Conservation (phyloP, 2,329 filamentous ascomycete species). For the Ophiostoma pallidulum region DNA sequence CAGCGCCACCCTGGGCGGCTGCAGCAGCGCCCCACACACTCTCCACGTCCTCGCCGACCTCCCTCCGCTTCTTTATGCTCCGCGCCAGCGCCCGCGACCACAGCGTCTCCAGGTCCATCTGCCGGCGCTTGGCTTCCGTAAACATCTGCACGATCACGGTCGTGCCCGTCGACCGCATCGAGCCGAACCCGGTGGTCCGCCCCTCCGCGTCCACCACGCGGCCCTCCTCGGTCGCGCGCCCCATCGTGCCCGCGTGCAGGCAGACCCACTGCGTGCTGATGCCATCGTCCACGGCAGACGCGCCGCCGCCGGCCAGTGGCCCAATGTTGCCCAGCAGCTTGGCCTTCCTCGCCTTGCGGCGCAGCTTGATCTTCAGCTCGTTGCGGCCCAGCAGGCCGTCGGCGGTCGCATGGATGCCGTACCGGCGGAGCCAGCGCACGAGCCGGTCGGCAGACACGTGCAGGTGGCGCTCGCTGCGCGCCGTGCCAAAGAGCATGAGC, state of each 20-base stretch:
- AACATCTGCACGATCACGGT: slow-evolving; percentile 50
- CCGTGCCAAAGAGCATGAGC: slow-evolving; percentile 86
- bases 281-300: slow-evolving; percentile 64
- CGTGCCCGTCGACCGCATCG: slow-evolving; percentile 32
- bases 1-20: no score
- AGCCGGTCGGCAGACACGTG: slow-evolving; percentile 86
- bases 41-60: slow-evolving; percentile 8
- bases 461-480: slow-evolving; percentile 85
- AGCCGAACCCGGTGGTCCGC: slow-evolving; percentile 69
- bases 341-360: slow-evolving; percentile 69
- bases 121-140: slow-evolving; percentile 42
- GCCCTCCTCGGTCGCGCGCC: slow-evolving; percentile 36
- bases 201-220: slow-evolving; percentile 38
- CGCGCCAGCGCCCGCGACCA: slow-evolving; percentile 37
- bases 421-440: slow-evolving; percentile 72
- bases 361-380: slow-evolving; percentile 79
- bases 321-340: slow-evolving; percentile 63
- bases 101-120: slow-evolving; percentile 44
- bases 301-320: not conserved
- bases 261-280: slow-evolving; percentile 94
- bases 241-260: slow-evolving; percentile 70
- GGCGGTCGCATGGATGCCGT: slow-evolving; percentile 65
- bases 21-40: no score
- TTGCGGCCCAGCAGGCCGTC: slow-evolving; percentile 85
- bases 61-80: slow-evolving; percentile 14